These are phyloP conservation scores for Barnettozyma hawaiiensis DNA, from an alignment of 1,139 yeast genomes.

Conservation along the genomic window DNA sequence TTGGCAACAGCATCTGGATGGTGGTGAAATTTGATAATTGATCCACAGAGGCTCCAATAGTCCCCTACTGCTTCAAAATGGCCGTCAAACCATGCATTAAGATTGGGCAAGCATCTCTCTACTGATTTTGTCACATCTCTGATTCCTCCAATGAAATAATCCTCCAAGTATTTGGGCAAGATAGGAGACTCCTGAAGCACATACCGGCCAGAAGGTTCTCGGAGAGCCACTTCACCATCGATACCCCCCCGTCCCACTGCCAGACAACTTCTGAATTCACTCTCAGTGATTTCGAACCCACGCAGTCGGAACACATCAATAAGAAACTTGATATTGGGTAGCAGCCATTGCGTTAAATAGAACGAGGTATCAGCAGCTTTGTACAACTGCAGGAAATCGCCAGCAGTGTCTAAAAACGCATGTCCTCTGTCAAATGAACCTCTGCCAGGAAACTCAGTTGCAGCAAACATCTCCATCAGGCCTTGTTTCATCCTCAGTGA, in stretches of 20 bases:
- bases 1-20: too few relatives aligned
- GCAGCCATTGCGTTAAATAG: constrained; percentile 6
- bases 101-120: constrained; percentile 32
- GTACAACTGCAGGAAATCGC: constrained; percentile 45
- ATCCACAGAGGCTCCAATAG: constrained; percentile 41
- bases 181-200: constrained; percentile 39
- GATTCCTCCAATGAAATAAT: constrained; percentile 47
- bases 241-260: constrained; percentile 46
- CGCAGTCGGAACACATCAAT: constrained; percentile 1
- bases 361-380: constrained; percentile 24
- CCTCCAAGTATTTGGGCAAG: constrained; percentile 36
- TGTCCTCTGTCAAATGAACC: constrained; percentile 39
- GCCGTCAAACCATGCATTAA: constrained; percentile 38
- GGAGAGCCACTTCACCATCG: constrained; percentile 35
- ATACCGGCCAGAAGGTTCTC: constrained; percentile 27
- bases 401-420: constrained; percentile 48
- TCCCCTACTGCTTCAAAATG: constrained; percentile 26
- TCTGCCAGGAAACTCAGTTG: constrained; percentile 45
- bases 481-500: constrained; percentile 50
- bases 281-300: constrained; percentile 2
- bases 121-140: constrained; percentile 39
- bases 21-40: constrained; percentile 13
- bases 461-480: constrained; percentile 40
- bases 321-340: constrained; percentile 4
- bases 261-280: constrained; percentile 39